These are phyloP conservation scores for Hortaea werneckii DNA, from an alignment of 2,329 filamentous ascomycete species.

Conservation along the genomic window DNA sequence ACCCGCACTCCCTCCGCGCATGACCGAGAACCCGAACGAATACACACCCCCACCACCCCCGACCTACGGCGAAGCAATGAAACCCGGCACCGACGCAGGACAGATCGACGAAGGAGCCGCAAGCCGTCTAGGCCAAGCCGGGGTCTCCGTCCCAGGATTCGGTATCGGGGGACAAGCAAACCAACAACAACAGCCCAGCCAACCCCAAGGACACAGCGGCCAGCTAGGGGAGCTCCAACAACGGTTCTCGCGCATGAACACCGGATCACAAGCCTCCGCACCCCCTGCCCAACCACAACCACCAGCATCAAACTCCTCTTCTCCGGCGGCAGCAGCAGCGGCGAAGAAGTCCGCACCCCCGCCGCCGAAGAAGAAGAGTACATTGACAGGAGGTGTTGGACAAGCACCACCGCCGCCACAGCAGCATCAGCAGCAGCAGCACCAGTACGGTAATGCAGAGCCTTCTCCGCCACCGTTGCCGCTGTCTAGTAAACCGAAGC, in stretches of 20 bases:
- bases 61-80: conserved; percentile 36
- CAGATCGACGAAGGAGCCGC: conserved; percentile 50
- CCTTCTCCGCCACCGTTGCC: conserved; percentile 46
- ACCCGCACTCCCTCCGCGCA: conserved; percentile 62
- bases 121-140: conserved; percentile 58
- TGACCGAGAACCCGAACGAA: conserved; percentile 43
- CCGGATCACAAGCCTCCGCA: conserved; percentile 16
- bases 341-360: conserved; percentile 45
- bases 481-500: conserved; percentile 44
- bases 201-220: conserved; percentile 13
- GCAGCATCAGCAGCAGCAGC: conserved; percentile 1
- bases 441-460: conserved; percentile 13
- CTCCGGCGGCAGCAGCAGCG: conserved; percentile 21
- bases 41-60: conserved; percentile 37
- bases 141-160: conserved; percentile 67
- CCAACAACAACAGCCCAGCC: conserved; percentile 12
- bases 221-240: conserved; percentile 59
- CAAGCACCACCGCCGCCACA: neutral
- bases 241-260: conserved; percentile 47
- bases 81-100: conserved; percentile 17
- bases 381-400: conserved; percentile 22
- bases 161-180: conserved; percentile 49
- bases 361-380: conserved; percentile 49
- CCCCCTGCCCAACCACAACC: too few relatives aligned
- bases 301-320: conserved; percentile 17